These are phyloP conservation scores for Verruconis gallopava DNA, from an alignment of 2,329 filamentous ascomycete genomes.

Conservation along the genomic window DNA sequence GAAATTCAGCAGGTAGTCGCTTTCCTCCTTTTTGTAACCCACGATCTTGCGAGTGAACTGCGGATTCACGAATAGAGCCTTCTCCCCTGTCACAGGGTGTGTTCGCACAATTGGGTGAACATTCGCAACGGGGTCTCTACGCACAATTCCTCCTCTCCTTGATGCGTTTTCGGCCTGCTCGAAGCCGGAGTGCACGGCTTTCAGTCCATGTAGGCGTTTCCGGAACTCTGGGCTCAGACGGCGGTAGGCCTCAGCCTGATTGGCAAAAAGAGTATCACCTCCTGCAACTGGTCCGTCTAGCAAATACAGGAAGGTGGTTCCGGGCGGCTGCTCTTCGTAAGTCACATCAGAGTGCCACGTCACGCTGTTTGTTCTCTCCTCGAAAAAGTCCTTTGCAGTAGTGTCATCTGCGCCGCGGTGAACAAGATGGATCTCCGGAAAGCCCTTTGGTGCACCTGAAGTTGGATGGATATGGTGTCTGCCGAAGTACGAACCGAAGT, in stretches of 20 bases:
- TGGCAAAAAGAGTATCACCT: slow-evolving; percentile 74
- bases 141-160: slow-evolving; percentile 54
- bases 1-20: slow-evolving; percentile 63
- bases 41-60: slow-evolving; percentile 76
- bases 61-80: slow-evolving; percentile 70
- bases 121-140: slow-evolving; percentile 61
- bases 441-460: slow-evolving; percentile 58
- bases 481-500: slow-evolving; percentile 64
- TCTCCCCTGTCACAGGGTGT: slow-evolving; percentile 72
- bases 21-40: slow-evolving; percentile 77
- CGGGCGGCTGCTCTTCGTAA: slow-evolving; percentile 78
- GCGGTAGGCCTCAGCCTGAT: slow-evolving; percentile 69
- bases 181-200: slow-evolving; percentile 65
- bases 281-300: slow-evolving; percentile 71
- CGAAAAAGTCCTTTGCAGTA: slow-evolving; percentile 48
- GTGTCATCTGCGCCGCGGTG: slow-evolving; percentile 57
- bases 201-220: slow-evolving; percentile 66
- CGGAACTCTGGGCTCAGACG: slow-evolving; percentile 68
- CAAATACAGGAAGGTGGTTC: slow-evolving; percentile 79
- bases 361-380: slow-evolving; percentile 61
- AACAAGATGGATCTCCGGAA: slow-evolving; percentile 66
- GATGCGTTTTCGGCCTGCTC: slow-evolving; percentile 65
- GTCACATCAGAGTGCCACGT: slow-evolving; percentile 86
- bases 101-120: slow-evolving; percentile 70
- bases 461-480: slow-evolving; percentile 73